phyloP scores from a whole-genome alignment of 768 basidiomycete species.

The Daedaleopsis nitida region DNA sequence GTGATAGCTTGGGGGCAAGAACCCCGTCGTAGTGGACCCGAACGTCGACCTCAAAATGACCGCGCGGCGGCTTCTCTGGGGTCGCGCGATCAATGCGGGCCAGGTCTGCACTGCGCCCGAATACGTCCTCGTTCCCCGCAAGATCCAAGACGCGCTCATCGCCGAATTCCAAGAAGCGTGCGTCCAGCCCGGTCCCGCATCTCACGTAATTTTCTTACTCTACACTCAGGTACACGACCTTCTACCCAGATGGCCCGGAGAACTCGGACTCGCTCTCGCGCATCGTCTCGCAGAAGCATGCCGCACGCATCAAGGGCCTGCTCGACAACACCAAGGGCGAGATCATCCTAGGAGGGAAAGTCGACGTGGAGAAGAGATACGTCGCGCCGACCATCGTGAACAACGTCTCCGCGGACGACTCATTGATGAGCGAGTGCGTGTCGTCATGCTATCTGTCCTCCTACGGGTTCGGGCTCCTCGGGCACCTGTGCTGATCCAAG shows the following conservation, averaged over 20 bases:
- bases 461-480: background rate
- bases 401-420: conserved; percentile 62
- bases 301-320: conserved; percentile 56
- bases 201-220: background rate
- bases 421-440: conserved; percentile 75
- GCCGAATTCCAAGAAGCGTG: conserved; percentile 45
- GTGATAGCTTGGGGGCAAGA: conserved; percentile 47
- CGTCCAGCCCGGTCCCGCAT: conserved; percentile 11
- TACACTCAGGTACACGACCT: conserved; percentile 46
- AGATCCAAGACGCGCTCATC: conserved; percentile 39
- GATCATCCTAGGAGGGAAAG: conserved; percentile 66
- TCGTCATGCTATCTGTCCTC: background rate
- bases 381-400: conserved; percentile 75
- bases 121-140: conserved; percentile 48
- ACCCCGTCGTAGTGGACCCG: conserved; percentile 62
- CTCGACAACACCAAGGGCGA: conserved; percentile 67
- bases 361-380: conserved; percentile 54
- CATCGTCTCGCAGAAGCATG: conserved; percentile 55
- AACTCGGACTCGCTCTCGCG: conserved; percentile 48
- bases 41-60: conserved; percentile 61
- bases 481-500: background rate
- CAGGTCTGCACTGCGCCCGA: conserved; percentile 64
- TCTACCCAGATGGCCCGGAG: conserved; percentile 48
- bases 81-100: conserved; percentile 74
- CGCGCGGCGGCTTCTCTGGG: conserved; percentile 76